Evolutionary conservation across 2,329 filamentous ascomycete genomes (phyloP), one percentile per base, ranked within the genome.

Genomic region (Zymoseptoria crescenta): DNA sequence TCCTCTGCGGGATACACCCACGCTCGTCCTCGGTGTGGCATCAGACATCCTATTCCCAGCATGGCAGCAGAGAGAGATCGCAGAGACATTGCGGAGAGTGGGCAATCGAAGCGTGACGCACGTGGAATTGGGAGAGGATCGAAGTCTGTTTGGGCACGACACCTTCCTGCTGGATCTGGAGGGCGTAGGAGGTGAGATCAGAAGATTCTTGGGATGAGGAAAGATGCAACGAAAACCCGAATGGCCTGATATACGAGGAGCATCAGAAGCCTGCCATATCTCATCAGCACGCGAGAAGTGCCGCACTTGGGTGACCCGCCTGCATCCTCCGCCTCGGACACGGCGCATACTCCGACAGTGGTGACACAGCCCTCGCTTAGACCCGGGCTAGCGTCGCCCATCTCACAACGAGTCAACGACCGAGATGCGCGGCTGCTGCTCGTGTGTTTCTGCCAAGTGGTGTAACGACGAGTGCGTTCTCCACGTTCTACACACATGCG

Each of bases 21-120:
- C 90, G 0, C 80, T 99, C 21, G 89, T 99, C 9, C 87, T 99
- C 78, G 94, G 94, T 35, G 94, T 97, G 3, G 90, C 91, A 0
- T 96, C 91, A 68, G 94, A 99, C 72, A 97, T 96, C 54, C 77
- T 99, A 41, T 99, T 99, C 76, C 94, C 94, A 0, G 91, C 94
- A 0, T 99, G 94, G 93, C 94, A 99, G 77, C 94, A 99, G 77
- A 84, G 89, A 56, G 94, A 99, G 74, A 87, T 99, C 62, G 93
- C 92, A 3, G 87, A 93, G 69, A 88, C 93, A 2, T 78, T 99
- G 64, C 83, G 85, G 60, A 81, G 83, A 35, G 83, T 83, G 0
- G 94, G 94, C 0, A 97, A 96, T 70, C 80, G 83, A 62, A 84
- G 83, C 30, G 92, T 99, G 0, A 87, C 86, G 51, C 91, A 99